Base-by-base conservation (phyloP, 1,284 basidiomycete genomes). In the Ceratobasidium sp. region DNA sequence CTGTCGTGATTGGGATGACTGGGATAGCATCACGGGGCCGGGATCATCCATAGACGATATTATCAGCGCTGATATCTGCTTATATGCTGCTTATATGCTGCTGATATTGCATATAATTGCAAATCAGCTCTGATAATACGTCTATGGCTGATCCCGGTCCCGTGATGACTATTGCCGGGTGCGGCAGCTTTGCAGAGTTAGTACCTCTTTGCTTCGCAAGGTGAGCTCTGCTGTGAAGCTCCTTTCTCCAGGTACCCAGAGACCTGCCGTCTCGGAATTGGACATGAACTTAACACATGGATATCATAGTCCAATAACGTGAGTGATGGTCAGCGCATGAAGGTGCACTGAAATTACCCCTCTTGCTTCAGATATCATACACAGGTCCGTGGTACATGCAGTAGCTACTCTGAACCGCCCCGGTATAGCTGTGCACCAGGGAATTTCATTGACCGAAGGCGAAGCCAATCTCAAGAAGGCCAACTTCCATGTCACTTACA, bases 251-350 rank as follows among this genome's bases (percentile, higher is more conserved):
- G 43, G 67, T 37, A 29, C 25, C 25, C 43, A 32, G 67, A 69
- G 40, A 69, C 29, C 13, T 69, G 56, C 22, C 67, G 56, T 37
- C 15, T 69, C 29, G 67, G 51, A 8, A 15, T 52, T 2, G 52
- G 29, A 32, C 67, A 34, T n/a, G 67, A 56, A 29, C 25, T 29
- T 29, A n/a, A 69, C 67, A 7, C 67, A 69, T 40, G 67, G 67
- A 5, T 69, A 69, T 25, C n/a, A 43, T n/a, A 52, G 67, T 19
- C 51, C 67, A 19, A 15, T 69, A 9, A 54, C 34, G 67, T 69
- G 22, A 8, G 40, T 40, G 11, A 5, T 19, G n/a, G 22, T 56
- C 22, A 6, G 11, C n/a, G n/a, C 29, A 37, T 8, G 9, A 1
- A 54, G 17, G 17, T 11, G 1, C 34, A 49, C 7, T 22, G 37